Percentiles rank a stretch among this genome's conserved stretches.
Conservation (phyloP, 2,329 filamentous ascomycete genomes). For the Neonectria sp. region DNA sequence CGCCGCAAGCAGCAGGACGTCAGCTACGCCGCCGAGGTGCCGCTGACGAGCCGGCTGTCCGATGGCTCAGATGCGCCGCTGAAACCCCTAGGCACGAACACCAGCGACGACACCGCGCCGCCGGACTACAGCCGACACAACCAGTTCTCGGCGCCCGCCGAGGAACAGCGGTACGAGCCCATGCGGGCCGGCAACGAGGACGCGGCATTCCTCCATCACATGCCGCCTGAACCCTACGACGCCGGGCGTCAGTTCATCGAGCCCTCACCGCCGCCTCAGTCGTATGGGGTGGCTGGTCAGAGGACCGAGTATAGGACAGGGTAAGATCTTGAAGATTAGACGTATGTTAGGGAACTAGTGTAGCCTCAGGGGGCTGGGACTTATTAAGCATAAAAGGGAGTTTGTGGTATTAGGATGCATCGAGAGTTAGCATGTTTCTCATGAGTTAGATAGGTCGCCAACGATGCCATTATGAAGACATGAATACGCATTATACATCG, state of each 20-base stretch:
- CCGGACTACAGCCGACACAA: neutral
- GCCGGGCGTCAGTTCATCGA: neutral
- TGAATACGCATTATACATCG: neutral
- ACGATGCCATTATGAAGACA: neutral
- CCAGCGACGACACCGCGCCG: conserved; percentile 1
- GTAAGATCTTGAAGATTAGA: neutral
- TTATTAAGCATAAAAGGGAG: neutral
- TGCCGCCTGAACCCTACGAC: neutral
- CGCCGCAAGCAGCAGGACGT: conserved; percentile 67
- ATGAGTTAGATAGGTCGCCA: neutral
- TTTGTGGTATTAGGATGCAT: neutral
- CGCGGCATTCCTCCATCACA: neutral
- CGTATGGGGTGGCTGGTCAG: neutral
- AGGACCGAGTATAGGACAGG: conserved; percentile 2
- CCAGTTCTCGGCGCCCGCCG: neutral
- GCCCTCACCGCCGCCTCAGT: neutral
- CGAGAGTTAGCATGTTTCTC: neutral
- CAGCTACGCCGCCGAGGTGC: conserved; percentile 57
- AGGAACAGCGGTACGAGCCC: conserved; percentile 23
- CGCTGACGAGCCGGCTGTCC: conserved; percentile 48
- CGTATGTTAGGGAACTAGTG: neutral
- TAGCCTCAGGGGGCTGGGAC: too few relatives aligned
- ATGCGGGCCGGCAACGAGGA: neutral
- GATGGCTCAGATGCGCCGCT: conserved; percentile 14
- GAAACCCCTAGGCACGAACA: conserved; percentile 14